Evolutionary conservation across 148 eudicot species (phyloP), one percentile per base, ranked within the genome.

Genomic region (Arbutus unedo): DNA sequence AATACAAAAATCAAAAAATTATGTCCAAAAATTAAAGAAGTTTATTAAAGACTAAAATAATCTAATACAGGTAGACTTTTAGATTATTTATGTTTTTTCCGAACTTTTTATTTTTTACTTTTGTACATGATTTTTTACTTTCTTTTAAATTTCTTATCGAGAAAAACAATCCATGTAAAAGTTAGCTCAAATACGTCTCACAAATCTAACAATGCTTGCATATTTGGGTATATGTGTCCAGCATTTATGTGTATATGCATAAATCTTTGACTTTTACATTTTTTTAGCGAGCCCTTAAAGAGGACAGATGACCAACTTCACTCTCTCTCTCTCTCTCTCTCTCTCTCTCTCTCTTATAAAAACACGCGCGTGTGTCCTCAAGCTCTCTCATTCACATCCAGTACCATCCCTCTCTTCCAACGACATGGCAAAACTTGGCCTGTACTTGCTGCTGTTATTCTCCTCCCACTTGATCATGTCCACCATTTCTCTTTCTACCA

Each of bases 391-490:
- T 48, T 80, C 48, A 64, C 45, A 10, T 41, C 21, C 77, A 5
- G 31, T 70, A 31, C 51, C 43, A 6, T 25, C 25, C 44, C 6
- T 11, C 8, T 11, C 66, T 51, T 53, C 23, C 77, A 81, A 70
- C 78, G n/a, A 23, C 72, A 86, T 86, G 88, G 79, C 74, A 59
- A 87, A 56, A 25, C 79, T 80, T 83, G 23, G 56, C 57, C 70
- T 83, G 62, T 53, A 43, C 82, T 77, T 85, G 77, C 76, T 87
- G 0, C 49, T 80, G 4, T 18, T 82, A 80, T 21, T 57, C 11
- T 25, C 82, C 6, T 74, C 43, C 15, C 70, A 21, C 41, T 8
- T 25, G 41, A 23, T 64, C 15, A 11, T 4, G 6, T 45, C 79
- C 75, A 72, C 10, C 25, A 49, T n/a, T n/a, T 41, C 70, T 16